Percentiles rank a stretch among this genome's conserved stretches.
Evolutionary conservation across 2,329 filamentous ascomycete genomes (phyloP).

Genomic region (Mycocentrospora acerina): DNA sequence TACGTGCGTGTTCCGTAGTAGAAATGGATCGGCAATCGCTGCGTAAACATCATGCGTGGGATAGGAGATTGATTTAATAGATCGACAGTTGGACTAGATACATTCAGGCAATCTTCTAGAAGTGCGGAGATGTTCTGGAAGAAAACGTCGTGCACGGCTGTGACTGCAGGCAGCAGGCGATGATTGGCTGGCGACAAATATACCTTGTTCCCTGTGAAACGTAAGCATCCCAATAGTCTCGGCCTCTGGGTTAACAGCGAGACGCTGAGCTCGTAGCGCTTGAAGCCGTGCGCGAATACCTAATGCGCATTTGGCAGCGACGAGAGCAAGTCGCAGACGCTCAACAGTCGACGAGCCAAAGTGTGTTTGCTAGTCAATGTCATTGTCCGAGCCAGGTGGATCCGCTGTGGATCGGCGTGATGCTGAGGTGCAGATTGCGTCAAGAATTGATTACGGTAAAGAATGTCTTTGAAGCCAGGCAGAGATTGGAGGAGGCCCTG

Average conservation of each 20-base stretch:
- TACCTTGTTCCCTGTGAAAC: conserved; percentile 19
- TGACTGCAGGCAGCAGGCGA: conserved; percentile 16
- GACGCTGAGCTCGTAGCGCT: conserved; percentile 5
- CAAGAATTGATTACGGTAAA: conserved; percentile 26
- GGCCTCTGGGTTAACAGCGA: conserved; percentile 6
- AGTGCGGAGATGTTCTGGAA: conserved; percentile 26
- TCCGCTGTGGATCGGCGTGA: conserved; percentile 20
- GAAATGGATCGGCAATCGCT: conserved; percentile 15
- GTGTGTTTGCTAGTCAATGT: conserved; percentile 5
- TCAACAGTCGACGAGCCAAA: no score
- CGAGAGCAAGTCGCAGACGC: not conserved
- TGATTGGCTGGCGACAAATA: conserved; percentile 1
- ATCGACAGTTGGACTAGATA: conserved; percentile 28
- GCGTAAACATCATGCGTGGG: conserved; percentile 21
- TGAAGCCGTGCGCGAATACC: conserved; percentile 5
- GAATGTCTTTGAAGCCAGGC: conserved; percentile 16
- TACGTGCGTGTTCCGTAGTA: conserved; percentile 5
- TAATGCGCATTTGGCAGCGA: conserved; percentile 14
- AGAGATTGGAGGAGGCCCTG: conserved; percentile 19
- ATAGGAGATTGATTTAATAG: conserved; percentile 20
- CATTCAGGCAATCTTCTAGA: conserved; percentile 37
- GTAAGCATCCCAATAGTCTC: conserved; percentile 14
- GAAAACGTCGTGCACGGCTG: conserved; percentile 19
- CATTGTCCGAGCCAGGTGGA: conserved; percentile 7
- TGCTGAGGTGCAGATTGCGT: conserved; percentile 20